Conservation (phyloP, 768 basidiomycete genomes). For the Rhodosporidiobolus odoratus region DNA sequence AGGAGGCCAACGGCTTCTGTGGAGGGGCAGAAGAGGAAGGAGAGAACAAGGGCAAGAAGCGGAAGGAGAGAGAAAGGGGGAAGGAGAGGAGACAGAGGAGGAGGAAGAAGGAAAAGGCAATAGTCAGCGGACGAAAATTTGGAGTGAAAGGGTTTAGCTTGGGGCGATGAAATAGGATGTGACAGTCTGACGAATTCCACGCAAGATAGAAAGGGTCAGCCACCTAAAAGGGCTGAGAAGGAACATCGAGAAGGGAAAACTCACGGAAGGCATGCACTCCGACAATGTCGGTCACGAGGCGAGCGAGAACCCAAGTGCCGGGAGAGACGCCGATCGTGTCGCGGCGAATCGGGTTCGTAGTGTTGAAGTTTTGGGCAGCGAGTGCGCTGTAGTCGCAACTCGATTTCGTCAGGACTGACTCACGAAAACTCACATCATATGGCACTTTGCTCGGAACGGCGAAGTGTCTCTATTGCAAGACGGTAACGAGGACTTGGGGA, state of each 20-base stretch:
- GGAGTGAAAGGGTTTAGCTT: no score
- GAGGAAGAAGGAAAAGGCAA: background rate
- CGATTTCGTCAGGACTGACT: no score
- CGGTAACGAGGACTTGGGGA: no score
- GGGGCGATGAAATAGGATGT: no score
- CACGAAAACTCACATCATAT: no score
- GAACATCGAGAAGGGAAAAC: background rate
- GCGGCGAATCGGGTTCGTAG: constrained; percentile 14
- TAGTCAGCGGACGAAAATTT: background rate
- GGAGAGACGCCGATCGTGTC: constrained; percentile 11
- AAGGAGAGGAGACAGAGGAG: background rate
- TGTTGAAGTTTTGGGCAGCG: background rate
- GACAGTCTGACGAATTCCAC: no score
- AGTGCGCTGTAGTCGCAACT: background rate
- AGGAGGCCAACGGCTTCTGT: constrained; percentile 13
- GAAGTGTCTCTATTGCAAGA: no score
- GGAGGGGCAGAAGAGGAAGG: background rate
- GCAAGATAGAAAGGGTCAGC: no score
- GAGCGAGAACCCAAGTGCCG: background rate
- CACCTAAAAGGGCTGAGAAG: background rate
- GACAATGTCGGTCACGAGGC: background rate
- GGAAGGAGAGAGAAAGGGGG: background rate
- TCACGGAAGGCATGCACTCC: constrained; percentile 11
- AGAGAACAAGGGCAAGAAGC: background rate
- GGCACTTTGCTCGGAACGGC: background rate